These are phyloP conservation scores for Naganishia kalamii DNA, from an alignment of 768 basidiomycete genomes.

Conservation along the genomic window DNA sequence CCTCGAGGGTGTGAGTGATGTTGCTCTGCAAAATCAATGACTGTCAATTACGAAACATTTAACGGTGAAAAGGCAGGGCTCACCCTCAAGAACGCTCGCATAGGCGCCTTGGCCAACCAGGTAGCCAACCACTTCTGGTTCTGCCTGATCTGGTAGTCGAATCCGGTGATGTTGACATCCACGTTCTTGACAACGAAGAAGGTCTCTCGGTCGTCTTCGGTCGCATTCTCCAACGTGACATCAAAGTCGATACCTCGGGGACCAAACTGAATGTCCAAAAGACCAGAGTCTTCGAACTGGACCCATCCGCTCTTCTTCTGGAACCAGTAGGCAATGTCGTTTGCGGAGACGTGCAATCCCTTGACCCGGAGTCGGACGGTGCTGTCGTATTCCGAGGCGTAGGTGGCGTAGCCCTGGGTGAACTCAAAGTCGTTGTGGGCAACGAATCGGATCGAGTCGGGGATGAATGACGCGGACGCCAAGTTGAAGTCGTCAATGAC, in stretches of 20 bases:
- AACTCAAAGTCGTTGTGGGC: slow-evolving; percentile 47
- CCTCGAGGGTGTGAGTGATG: slow-evolving; percentile 42
- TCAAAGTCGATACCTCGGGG: slow-evolving; percentile 48
- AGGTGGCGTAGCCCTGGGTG: slow-evolving; percentile 49
- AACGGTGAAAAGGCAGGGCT: slow-evolving; percentile 3
- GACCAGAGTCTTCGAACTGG: slow-evolving; percentile 46
- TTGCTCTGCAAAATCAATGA: slow-evolving; percentile 27
- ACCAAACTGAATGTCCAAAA: slow-evolving; percentile 47
- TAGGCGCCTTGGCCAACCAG: slow-evolving; percentile 44
- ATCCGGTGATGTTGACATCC: slow-evolving; percentile 42
- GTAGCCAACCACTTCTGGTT: slow-evolving; percentile 46
- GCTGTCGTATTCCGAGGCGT: slow-evolving; percentile 46
- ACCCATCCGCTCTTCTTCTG: slow-evolving; percentile 42
- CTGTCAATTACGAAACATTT: background rate
- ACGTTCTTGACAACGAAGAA: slow-evolving; percentile 50
- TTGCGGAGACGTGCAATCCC: slow-evolving; percentile 47
- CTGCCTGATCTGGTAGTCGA: slow-evolving; percentile 44
- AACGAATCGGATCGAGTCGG: slow-evolving; percentile 47
- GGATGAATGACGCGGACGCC: slow-evolving; percentile 48
- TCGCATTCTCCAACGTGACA: slow-evolving; percentile 48
- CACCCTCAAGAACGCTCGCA: slow-evolving; percentile 44
- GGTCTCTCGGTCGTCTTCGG: slow-evolving; percentile 46
- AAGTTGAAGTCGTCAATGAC: slow-evolving; percentile 47
- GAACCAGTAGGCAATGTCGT: slow-evolving; percentile 49
- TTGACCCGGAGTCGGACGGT: slow-evolving; percentile 45